Base-by-base conservation (phyloP, 441 rosid genomes). In the Populus tomentosa region DNA sequence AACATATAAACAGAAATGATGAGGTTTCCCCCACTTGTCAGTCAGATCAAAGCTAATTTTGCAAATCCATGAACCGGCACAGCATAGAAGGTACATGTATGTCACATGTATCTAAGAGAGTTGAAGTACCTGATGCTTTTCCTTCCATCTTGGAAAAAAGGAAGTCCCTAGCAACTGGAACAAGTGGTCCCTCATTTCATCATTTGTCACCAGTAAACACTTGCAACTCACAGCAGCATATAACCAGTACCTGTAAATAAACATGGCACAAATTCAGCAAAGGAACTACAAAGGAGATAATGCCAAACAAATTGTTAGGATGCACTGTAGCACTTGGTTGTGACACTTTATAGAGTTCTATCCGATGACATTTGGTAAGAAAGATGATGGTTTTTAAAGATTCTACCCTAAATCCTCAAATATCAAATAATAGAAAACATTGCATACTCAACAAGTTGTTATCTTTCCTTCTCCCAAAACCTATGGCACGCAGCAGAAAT, bases 141-240 rank as follows among this genome's bases (percentile, higher is more conserved):
- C 99, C 83, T 95, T 93, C 99, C 99, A 95, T 80, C 98, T 87
- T 35, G 98, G 97, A 77, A 95, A 93, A 85, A 93, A 95, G 78
- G 94, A 88, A 40, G 89, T 90, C 50, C 99, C 99, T 0, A 95
- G 83, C 83, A 95, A 84, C 82, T 95, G 95, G 83, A 95, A 95
- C 71, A 95, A 88, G 86, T 95, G 99, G 79, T 93, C 99, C 88
- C 98, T 89, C 99, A 95, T 95, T 84, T 93, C 97, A 82, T 95
- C 99, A 79, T 95, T 93, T 65, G 99, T 92, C 59, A 93, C 92
- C 70, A 93, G 80, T 80, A 93, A 89, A 88, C 92, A 85, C 70
- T 92, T 93, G 59, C 85, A 86, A 80, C 88, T 88, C 76, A 95
- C 99, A 26, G 99, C 94, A 21, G 97, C 98, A 83, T 93, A 95